Evolutionary conservation across 176 grass and related monocot species (phyloP).

Genomic region (Carex parvula): DNA sequence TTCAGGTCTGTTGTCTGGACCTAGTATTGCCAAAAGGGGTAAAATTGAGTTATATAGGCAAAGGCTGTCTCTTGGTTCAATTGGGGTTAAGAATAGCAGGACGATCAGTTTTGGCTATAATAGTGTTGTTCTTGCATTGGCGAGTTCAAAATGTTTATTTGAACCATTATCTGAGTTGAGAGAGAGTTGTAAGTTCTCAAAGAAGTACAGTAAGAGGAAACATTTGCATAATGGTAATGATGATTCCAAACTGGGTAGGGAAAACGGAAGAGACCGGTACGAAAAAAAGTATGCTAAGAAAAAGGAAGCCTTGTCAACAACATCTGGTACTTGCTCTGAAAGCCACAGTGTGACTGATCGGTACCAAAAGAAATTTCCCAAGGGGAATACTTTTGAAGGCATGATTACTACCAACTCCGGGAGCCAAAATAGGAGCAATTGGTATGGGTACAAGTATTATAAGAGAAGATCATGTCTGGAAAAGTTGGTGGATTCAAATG

Average conservation of each 20-base stretch:
- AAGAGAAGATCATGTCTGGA: slow-evolving; percentile 7
- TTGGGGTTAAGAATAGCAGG: slow-evolving; percentile 4
- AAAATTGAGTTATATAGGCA: slow-evolving; percentile 7
- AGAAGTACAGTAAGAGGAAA: slow-evolving; percentile 8
- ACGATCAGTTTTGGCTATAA: not conserved
- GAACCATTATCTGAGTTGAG: not conserved
- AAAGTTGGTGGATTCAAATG: not conserved
- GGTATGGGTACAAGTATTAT: not conserved
- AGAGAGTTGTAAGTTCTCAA: not conserved
- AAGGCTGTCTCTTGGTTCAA: slow-evolving; percentile 9
- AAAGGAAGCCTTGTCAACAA: not conserved
- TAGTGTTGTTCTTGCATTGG: slow-evolving; percentile 20
- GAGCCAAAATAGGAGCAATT: not conserved
- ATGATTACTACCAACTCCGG: not conserved
- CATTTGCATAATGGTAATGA: not conserved
- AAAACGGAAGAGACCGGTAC: not conserved
- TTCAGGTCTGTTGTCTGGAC: slow-evolving; percentile 3
- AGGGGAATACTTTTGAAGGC: slow-evolving; percentile 5
- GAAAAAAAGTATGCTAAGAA: not conserved
- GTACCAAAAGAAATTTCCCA: slow-evolving; percentile 21
- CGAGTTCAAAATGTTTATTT: not conserved
- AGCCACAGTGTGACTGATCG: not conserved
- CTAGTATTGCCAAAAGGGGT: not conserved
- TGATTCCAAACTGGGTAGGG: not conserved
- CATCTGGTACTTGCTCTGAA: not conserved